Evolutionary conservation across 805 yeast species (phyloP).

Genomic region (Cyberlindnera saturnus): DNA sequence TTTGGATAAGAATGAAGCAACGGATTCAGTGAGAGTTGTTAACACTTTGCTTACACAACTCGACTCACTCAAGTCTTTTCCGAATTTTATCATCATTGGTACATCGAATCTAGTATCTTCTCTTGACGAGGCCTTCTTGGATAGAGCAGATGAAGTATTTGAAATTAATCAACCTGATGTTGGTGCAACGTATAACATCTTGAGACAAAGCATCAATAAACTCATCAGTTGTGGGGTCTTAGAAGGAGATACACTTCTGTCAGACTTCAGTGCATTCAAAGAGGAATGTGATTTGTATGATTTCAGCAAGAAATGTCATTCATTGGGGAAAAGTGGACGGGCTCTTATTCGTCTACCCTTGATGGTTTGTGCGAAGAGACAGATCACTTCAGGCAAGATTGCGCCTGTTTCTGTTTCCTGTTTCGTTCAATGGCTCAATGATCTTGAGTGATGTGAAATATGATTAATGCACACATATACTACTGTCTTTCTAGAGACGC

Average conservation of each 20-base stretch:
- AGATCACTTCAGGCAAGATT: background rate
- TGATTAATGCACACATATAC: no score
- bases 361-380: conserved; percentile 3
- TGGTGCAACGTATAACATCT: conserved; percentile 25
- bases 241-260: background rate
- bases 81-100: conserved; percentile 33
- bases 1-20: conserved; percentile 32
- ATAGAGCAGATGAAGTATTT: conserved; percentile 35
- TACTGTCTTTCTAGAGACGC: no score
- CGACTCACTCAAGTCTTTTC: conserved; percentile 30
- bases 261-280: background rate
- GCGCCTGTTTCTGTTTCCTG: background rate
- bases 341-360: conserved; percentile 6
- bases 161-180: conserved; percentile 30
- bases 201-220: conserved; percentile 22
- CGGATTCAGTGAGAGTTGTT: conserved; percentile 38
- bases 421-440: background rate
- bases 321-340: conserved; percentile 8
- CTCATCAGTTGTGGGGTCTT: conserved; percentile 2
- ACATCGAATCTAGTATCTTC: conserved; percentile 35
- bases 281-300: background rate
- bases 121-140: conserved; percentile 39
- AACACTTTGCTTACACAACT: conserved; percentile 37
- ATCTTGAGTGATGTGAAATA: no score
- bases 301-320: conserved; percentile 5